phyloP scores from a whole-genome alignment of 495 filamentous ascomycete species.

The Penicillium malachiteum region DNA sequence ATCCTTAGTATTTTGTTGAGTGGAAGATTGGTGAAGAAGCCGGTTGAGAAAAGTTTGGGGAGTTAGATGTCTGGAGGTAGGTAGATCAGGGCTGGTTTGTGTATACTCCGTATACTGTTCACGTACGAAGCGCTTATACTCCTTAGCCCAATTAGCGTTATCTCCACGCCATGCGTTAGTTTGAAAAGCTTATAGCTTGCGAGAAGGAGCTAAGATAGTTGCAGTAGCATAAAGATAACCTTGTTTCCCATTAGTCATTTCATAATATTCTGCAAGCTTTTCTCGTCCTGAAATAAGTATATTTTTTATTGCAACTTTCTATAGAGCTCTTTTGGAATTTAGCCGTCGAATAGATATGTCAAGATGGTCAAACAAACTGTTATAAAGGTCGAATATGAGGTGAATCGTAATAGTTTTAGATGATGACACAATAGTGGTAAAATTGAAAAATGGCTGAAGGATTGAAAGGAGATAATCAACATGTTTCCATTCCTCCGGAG shows the following conservation, averaged over 20 bases:
- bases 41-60: background rate
- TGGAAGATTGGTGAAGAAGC: background rate
- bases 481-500: slow-evolving; percentile 16
- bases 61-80: background rate
- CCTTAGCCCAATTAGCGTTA: too few species aligned
- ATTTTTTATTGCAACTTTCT: slow-evolving; percentile 13
- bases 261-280: slow-evolving; percentile 21
- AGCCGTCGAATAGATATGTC: slow-evolving; percentile 1
- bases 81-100: too few species aligned
- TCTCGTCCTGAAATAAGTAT: background rate
- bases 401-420: slow-evolving; percentile 19
- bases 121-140: too few species aligned
- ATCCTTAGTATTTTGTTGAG: too few species aligned
- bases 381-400: slow-evolving; percentile 17
- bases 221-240: slow-evolving; percentile 20
- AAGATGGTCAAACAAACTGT: slow-evolving; percentile 10
- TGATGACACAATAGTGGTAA: slow-evolving; percentile 10
- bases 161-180: too few species aligned
- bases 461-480: slow-evolving; percentile 24
- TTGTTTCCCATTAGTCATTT: slow-evolving; percentile 1
- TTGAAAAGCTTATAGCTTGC: too few species aligned
- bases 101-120: too few species aligned
- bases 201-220: slow-evolving; percentile 14
- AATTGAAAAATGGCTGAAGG: slow-evolving; percentile 12
- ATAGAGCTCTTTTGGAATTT: background rate